Evolutionary conservation across 164 flowering plant species (phyloP).

Genomic region (Amborella trichopoda): DNA sequence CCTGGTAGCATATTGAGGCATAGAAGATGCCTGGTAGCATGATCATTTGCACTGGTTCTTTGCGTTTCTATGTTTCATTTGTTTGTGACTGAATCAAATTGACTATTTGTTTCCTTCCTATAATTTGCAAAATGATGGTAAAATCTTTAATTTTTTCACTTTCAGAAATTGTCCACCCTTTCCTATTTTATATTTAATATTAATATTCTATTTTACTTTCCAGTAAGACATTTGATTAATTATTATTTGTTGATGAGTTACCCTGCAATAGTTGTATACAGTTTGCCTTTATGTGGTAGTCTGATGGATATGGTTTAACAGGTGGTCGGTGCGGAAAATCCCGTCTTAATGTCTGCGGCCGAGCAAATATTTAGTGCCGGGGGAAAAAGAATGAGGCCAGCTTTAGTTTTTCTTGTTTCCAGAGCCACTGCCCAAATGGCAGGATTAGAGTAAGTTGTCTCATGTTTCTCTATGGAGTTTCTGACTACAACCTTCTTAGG

Average conservation of each 20-base stretch:
- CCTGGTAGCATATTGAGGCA: too few relatives aligned
- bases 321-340: slow-evolving; percentile 98
- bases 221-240: background rate
- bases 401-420: slow-evolving; percentile 81
- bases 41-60: too few relatives aligned
- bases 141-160: too few relatives aligned
- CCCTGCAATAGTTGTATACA: background rate
- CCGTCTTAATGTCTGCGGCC: slow-evolving; percentile 87
- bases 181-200: background rate
- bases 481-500: background rate
- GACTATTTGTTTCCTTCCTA: too few relatives aligned
- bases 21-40: too few relatives aligned
- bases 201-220: background rate
- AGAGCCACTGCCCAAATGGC: slow-evolving; percentile 71
- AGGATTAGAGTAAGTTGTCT: slow-evolving; percentile 48
- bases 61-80: too few relatives aligned
- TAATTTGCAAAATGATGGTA: too few relatives aligned
- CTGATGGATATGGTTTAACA: slow-evolving; percentile 28
- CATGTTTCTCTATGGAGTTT: background rate
- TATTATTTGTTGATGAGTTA: too few relatives aligned
- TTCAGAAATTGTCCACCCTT: background rate
- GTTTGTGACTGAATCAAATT: too few relatives aligned
- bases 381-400: slow-evolving; percentile 98
- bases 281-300: slow-evolving; percentile 1
- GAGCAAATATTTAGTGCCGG: slow-evolving; percentile 97